Conservation (phyloP, 495 filamentous ascomycete species). For the Aspergillus olivimuriae region DNA sequence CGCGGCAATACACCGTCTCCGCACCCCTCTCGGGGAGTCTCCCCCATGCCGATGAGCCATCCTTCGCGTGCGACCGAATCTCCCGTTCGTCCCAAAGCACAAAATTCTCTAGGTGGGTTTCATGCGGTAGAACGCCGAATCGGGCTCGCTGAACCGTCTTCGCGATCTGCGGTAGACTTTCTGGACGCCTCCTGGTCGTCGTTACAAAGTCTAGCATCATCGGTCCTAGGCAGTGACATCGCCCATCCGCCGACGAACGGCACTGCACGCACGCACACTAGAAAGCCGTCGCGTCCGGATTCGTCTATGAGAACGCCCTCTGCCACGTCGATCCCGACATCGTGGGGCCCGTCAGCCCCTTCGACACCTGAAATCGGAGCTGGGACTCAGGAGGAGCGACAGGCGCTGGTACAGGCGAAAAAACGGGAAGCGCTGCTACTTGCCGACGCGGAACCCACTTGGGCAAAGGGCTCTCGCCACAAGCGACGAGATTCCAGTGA, state of each 20-base stretch:
- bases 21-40: slow-evolving; percentile 37
- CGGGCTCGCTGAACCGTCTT: slow-evolving; percentile 23
- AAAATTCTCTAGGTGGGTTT: slow-evolving; percentile 25
- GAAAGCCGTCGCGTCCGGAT: slow-evolving; percentile 42
- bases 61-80: slow-evolving; percentile 34
- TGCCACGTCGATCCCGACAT: slow-evolving; percentile 25
- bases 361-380: slow-evolving; percentile 39
- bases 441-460: slow-evolving; percentile 43
- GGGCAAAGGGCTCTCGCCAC: slow-evolving; percentile 41
- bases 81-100: slow-evolving; percentile 12
- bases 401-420: slow-evolving; percentile 52
- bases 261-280: slow-evolving; percentile 23
- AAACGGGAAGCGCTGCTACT: slow-evolving; percentile 55
- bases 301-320: slow-evolving; percentile 33
- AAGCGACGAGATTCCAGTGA: slow-evolving; percentile 58
- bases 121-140: slow-evolving; percentile 16
- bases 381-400: slow-evolving; percentile 51
- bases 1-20: slow-evolving; percentile 39
- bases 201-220: slow-evolving; percentile 47
- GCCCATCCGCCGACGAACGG: slow-evolving; percentile 27
- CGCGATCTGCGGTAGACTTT: slow-evolving; percentile 35
- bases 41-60: slow-evolving; percentile 42
- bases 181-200: slow-evolving; percentile 50
- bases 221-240: slow-evolving; percentile 43
- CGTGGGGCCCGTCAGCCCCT: slow-evolving; percentile 51